Conservation (phyloP, 2,329 filamentous ascomycete genomes). For the Graphilbum fragrans region DNA sequence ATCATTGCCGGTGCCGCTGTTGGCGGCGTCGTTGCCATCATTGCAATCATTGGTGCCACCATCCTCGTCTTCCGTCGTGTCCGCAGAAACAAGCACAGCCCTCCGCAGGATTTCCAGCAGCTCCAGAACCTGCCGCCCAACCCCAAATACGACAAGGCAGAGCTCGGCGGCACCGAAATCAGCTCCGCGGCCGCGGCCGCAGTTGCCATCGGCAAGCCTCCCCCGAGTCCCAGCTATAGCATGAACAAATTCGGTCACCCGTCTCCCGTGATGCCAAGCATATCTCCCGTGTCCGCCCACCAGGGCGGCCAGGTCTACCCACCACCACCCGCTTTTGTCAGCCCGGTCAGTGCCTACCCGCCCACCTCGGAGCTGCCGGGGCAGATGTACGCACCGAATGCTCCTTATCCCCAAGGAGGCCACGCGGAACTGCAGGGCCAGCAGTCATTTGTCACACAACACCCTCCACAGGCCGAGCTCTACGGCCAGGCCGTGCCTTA, state of each 20-base stretch:
- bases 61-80: constrained; percentile 20
- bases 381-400: constrained; percentile 5
- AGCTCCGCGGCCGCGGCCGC: constrained; percentile 6
- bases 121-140: constrained; percentile 6
- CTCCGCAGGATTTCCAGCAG: constrained; percentile 6
- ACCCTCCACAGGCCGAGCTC: constrained; percentile 11
- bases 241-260: constrained; percentile 12
- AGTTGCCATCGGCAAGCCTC: constrained; percentile 9
- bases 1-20: constrained; percentile 23
- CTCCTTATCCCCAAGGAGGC: constrained; percentile 8
- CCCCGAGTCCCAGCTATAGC: constrained; percentile 18
- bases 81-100: constrained; percentile 14
- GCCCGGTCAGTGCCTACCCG: neutral
- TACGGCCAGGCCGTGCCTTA: constrained; percentile 8
- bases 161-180: constrained; percentile 15
- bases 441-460: constrained; percentile 4
- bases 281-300: constrained; percentile 16
- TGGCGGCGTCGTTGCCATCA: constrained; percentile 20
- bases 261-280: too few species aligned
- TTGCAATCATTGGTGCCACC: constrained; percentile 19
- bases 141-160: constrained; percentile 18
- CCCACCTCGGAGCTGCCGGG: constrained; percentile 15
- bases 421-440: constrained; percentile 3
- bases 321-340: constrained; percentile 7
- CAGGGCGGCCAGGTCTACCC: constrained; percentile 11